These are phyloP conservation scores for Dioscorea zingiberensis DNA, from an alignment of 106 monocot species.

Conservation along the genomic window DNA sequence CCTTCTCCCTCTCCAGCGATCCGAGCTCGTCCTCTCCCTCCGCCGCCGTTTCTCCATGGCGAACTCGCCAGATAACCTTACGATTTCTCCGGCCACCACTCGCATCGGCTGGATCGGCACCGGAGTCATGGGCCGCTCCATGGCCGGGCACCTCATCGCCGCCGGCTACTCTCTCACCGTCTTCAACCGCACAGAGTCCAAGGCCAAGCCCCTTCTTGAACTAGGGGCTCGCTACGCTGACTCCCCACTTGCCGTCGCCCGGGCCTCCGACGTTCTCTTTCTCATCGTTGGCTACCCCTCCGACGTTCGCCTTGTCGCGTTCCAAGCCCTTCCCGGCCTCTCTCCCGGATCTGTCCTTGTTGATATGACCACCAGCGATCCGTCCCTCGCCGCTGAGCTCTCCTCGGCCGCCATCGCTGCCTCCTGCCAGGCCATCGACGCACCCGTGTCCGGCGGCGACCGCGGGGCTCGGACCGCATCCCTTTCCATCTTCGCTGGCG, in stretches of 20 bases:
- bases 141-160: conserved; percentile 76
- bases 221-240: conserved; percentile 48
- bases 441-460: conserved; percentile 93
- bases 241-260: conserved; percentile 59
- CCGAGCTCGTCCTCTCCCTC: conserved; percentile 2
- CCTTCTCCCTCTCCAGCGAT: conserved; percentile 1
- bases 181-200: conserved; percentile 79
- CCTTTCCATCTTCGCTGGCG: conserved; percentile 83
- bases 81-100: conserved; percentile 35
- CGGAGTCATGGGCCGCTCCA: conserved; percentile 76
- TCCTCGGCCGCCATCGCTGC: conserved; percentile 21
- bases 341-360: conserved; percentile 55
- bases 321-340: conserved; percentile 54
- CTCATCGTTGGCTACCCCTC: conserved; percentile 80
- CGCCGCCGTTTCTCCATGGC: conserved; percentile 4
- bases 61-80: neutral
- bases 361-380: conserved; percentile 93
- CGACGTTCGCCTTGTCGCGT: conserved; percentile 61
- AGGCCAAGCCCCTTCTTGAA: conserved; percentile 57
- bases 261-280: conserved; percentile 65
- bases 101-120: conserved; percentile 83
- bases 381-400: conserved; percentile 76
- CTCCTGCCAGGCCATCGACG: conserved; percentile 49
- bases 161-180: conserved; percentile 79
- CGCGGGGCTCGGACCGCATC: conserved; percentile 61